Base-by-base conservation (phyloP, 768 basidiomycete genomes). In the Cyathus striatus region DNA sequence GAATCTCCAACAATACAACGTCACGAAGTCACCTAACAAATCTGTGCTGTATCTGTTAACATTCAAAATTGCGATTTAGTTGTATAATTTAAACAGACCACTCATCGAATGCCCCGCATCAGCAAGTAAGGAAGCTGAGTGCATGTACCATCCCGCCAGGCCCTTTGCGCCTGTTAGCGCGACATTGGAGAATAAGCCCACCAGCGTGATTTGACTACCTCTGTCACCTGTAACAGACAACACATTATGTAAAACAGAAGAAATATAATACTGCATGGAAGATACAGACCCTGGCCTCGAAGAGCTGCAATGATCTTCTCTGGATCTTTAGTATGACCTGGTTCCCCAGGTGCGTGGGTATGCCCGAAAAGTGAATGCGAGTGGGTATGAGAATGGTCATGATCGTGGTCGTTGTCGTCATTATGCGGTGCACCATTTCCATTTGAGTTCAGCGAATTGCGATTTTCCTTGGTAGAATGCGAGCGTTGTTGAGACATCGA, bases 81-180 rank as follows among this genome's bases (percentile, higher is more conserved):
- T 17, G 38, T 18, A 39, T 24, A 14, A 38, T 41, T 42, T 23
- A n/a, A 23, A 74, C 83, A 49, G 50, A 89, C 88, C 91, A 55
- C 88, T 89, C 48, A 90, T 46, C 0, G 88, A 90, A 59, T 99
- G 95, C 18, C 89, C 94, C 0, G 94, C 93, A 52, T 97, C 95
- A 3, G 95, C 95, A 13, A 98, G 72, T 33, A 98, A 68, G 0
- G 90, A 82, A 6, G 92, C 91, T 5, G 89, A 92, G 54, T 97
- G 92, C 76, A 89, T 77, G 57, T 78, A 83, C 78, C 86, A 86
- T 17, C 93, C 96, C 27, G 95, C 94, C 9, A 75, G 55, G 27
- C 92, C 95, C 61, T 99, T 99, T 23, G 83, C 71, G 13, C 69
- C 69, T 0, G 94, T 96, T 49, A 99, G 65, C 5, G 72, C 79